A percentile compares a stretch with the other conserved stretches of the same genome.
These are phyloP conservation scores for Xylaria bambusicola DNA, from an alignment of 495 filamentous ascomycete genomes.

Conservation along the genomic window DNA sequence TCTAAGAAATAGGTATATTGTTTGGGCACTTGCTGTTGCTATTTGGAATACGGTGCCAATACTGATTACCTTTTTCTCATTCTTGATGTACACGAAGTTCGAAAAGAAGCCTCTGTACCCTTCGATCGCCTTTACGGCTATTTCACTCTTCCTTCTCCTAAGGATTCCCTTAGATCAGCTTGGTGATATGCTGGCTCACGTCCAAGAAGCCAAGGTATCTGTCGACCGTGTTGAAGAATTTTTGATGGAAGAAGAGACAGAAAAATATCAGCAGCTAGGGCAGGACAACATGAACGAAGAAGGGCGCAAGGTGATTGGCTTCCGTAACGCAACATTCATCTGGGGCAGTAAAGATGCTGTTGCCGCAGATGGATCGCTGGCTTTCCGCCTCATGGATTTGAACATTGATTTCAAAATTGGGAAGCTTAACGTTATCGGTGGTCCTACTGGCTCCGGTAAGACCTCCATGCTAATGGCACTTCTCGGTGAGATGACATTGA, in stretches of 20 bases:
- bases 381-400: conserved; percentile 82
- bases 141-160: conserved; percentile 95
- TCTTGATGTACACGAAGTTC: conserved; percentile 87
- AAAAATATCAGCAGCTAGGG: conserved; percentile 88
- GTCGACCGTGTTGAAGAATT: conserved; percentile 97
- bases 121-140: conserved; percentile 92
- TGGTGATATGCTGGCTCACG: conserved; percentile 98
- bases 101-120: conserved; percentile 89
- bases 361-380: conserved; percentile 58
- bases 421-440: conserved; percentile 85
- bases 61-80: conserved; percentile 93
- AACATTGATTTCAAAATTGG: conserved; percentile 76
- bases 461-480: conserved; percentile 94
- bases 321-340: conserved; percentile 79
- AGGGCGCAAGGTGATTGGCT: conserved; percentile 71
- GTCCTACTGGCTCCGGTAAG: conserved; percentile 93
- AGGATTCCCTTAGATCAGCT: conserved; percentile 93
- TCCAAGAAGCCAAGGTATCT: conserved; percentile 96
- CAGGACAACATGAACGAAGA: conserved; percentile 60
- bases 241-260: conserved; percentile 90
- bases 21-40: conserved; percentile 89
- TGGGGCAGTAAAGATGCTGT: conserved; percentile 78
- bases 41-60: conserved; percentile 97
- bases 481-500: conserved; percentile 91
- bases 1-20: conserved; percentile 77